Base-by-base conservation (phyloP, 192 early-diverging fungal genomes). In the Coemansia sp. region DNA sequence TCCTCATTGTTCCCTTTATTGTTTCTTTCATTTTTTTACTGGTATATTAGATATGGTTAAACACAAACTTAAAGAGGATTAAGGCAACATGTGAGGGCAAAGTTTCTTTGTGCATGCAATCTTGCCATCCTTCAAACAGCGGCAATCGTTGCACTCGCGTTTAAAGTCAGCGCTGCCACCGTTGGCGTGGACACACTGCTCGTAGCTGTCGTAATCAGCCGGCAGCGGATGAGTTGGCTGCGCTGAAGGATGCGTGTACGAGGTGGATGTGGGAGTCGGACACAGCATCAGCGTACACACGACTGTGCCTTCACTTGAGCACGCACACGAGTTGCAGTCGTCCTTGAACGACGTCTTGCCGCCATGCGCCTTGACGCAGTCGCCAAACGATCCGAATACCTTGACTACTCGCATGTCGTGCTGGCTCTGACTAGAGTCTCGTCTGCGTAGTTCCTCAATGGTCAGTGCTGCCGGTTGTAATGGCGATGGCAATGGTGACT, bases 251-350 rank as follows among this genome's bases (percentile, higher is more conserved):
- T 42, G 37, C n/a, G 45, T 41, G 19, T n/a, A n/a, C 15, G 48
- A n/a, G 4, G 11, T 16, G 6, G 48, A 50, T 50, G 48, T 6
- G 2, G 12, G 6, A n/a, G 11, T 38, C 45, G 44, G 44, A 60
- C 62, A 71, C 8, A 32, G 19, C 69, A 50, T 71, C 11, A 58
- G 21, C 4, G 69, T 71, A 47, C 69, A 71, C 5, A 54, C 37
- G 8, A 71, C 69, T 7, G 37, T 44, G 5, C 69, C 69, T 11
- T 32, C 39, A 3, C 23, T 5, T 16, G 43, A 19, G 16, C 69
- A 71, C 0, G 11, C 9, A 37, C 69, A 71, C 39, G n/a, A 41
- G 40, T 71, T 71, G 69, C 63, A 71, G 37, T 48, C 62, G 3
- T 43, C 16, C 21, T 64, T 60, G 23, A 71, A 71, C 11, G 61